Percentiles rank a stretch among this genome's conserved stretches.
Evolutionary conservation across 2,329 filamentous ascomycete species (phyloP).

Genomic region (Neoascochyta sp.): DNA sequence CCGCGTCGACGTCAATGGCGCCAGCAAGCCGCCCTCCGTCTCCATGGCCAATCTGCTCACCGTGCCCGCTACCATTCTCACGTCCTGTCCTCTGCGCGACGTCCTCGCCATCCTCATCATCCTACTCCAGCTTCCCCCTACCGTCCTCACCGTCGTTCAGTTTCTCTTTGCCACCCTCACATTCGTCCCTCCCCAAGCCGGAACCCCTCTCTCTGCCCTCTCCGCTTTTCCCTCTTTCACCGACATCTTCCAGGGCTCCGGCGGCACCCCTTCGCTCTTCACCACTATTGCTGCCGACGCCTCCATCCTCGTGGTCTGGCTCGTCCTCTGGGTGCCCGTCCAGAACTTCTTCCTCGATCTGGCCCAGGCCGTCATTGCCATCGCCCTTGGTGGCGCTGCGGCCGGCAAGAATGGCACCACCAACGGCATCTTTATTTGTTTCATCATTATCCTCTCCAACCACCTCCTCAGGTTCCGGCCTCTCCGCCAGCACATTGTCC

Average conservation of each 20-base stretch:
- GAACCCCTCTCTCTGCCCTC: slow-evolving; percentile 70
- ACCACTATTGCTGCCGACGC: slow-evolving; percentile 82
- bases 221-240: slow-evolving; percentile 74
- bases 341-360: slow-evolving; percentile 87
- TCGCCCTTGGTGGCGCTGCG: slow-evolving; percentile 80
- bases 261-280: slow-evolving; percentile 79
- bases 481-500: slow-evolving; percentile 42
- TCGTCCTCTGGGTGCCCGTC: slow-evolving; percentile 81
- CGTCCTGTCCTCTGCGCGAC: slow-evolving; percentile 85
- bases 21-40: slow-evolving; percentile 59
- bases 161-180: slow-evolving; percentile 89
- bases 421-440: slow-evolving; percentile 68
- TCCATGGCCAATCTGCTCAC: slow-evolving; percentile 66
- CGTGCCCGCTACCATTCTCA: slow-evolving; percentile 79
- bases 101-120: slow-evolving; percentile 96
- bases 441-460: slow-evolving; percentile 59
- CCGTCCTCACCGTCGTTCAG: slow-evolving; percentile 84
- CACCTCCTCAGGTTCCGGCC: slow-evolving; percentile 54
- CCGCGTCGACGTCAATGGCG: slow-evolving; percentile 59
- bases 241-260: slow-evolving; percentile 85
- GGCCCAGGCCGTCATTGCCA: slow-evolving; percentile 87
- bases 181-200: slow-evolving; percentile 76
- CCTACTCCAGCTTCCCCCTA: slow-evolving; percentile 84
- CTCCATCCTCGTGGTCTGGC: slow-evolving; percentile 78
- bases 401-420: slow-evolving; percentile 65